phyloP scores from a whole-genome alignment of 225 moss, liverwort and hornwort species.

The Pseudisothecium myosuroides region DNA sequence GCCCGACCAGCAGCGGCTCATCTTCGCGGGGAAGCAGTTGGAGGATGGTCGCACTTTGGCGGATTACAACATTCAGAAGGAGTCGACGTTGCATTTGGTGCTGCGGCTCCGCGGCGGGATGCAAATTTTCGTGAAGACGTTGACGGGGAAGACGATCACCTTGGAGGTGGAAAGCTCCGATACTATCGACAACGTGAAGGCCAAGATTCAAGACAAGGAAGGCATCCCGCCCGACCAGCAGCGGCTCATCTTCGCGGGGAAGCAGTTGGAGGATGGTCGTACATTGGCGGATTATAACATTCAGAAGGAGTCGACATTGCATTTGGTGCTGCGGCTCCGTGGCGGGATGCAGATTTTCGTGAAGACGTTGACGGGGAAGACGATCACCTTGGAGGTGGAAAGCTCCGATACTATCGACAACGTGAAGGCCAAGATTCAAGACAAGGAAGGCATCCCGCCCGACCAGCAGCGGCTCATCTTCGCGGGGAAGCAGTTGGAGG shows the following conservation, averaged over 20 bases:
- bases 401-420: neutral
- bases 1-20: neutral
- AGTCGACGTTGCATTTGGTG: slow-evolving; percentile 26
- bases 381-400: slow-evolving; percentile 11
- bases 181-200: slow-evolving; percentile 12
- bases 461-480: neutral
- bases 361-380: slow-evolving; percentile 30
- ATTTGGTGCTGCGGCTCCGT: slow-evolving; percentile 12
- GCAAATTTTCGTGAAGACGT: slow-evolving; percentile 26
- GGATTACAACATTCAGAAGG: slow-evolving; percentile 25
- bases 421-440: neutral
- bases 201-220: slow-evolving; percentile 25
- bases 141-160: slow-evolving; percentile 33
- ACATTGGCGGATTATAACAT: slow-evolving; percentile 25
- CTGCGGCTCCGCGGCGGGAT: slow-evolving; percentile 16
- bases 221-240: slow-evolving; percentile 16
- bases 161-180: slow-evolving; percentile 22
- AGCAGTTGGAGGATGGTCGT: slow-evolving; percentile 25
- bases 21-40: slow-evolving; percentile 24
- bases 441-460: neutral
- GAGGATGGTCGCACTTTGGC: slow-evolving; percentile 26
- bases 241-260: slow-evolving; percentile 17
- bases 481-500: slow-evolving; percentile 26
- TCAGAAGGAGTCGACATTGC: slow-evolving; percentile 27
- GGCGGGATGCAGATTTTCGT: slow-evolving; percentile 26